phyloP scores from a whole-genome alignment of 1,284 basidiomycete species.

The Rhodotorula sp. region DNA sequence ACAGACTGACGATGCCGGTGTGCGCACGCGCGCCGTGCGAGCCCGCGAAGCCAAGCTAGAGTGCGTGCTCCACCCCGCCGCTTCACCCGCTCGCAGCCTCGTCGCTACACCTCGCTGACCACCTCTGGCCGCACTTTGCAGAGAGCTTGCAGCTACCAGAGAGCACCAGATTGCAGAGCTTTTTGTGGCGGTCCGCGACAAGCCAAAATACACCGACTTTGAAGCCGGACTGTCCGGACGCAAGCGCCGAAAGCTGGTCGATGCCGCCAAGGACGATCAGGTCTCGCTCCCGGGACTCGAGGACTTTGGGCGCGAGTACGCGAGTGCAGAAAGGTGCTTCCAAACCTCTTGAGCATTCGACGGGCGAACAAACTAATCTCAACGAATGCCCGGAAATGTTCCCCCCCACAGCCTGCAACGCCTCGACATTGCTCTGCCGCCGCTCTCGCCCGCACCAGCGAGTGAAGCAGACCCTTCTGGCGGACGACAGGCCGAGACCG shows the following conservation, averaged over 20 bases:
- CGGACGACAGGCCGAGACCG: neutral
- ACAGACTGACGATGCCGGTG: neutral
- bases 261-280: neutral
- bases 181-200: conserved; percentile 39
- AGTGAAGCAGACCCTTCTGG: neutral
- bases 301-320: conserved; percentile 30
- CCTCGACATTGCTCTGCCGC: conserved; percentile 31
- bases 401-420: conserved; percentile 15
- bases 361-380: neutral
- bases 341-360: neutral
- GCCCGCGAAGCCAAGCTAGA: conserved; percentile 8
- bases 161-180: conserved; percentile 31
- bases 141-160: conserved; percentile 10
- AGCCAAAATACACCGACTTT: conserved; percentile 18
- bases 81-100: neutral
- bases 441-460: conserved; percentile 27
- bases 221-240: conserved; percentile 35
- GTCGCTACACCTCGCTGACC: too few relatives aligned
- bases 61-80: conserved; percentile 2
- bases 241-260: conserved; percentile 20
- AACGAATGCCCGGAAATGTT: too few relatives aligned
- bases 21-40: neutral
- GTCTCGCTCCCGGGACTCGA: conserved; percentile 12
- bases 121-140: conserved; percentile 8
- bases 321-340: conserved; percentile 21